Base-by-base conservation (phyloP, 495 filamentous ascomycete species). In the Podospora pseudopauciseta region DNA sequence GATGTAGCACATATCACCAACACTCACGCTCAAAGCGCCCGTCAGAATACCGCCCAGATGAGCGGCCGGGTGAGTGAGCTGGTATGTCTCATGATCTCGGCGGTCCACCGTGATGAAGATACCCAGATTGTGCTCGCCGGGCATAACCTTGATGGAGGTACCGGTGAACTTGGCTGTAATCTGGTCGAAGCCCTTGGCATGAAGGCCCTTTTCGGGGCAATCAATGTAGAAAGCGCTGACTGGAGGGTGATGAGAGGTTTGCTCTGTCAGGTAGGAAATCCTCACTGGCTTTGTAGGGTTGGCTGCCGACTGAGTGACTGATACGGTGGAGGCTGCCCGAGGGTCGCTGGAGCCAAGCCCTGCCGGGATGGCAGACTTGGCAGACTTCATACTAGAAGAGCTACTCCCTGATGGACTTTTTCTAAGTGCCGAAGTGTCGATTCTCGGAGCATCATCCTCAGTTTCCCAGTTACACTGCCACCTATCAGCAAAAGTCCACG, bases 111-210 rank as follows among this genome's bases (percentile, higher is more conserved):
- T 94, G 76, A 99, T 89, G 77, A 97, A 99, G 68, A 99, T 98
- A 57, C 95, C 95, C 49, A 96, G 82, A 74, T 99, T 99, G 79
- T 97, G 92, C 70, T 92, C 88, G 27, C 95, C 95, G 0, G 95
- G 93, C 28, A 89, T 88, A 54, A 99, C 95, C 72, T 91, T 90
- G 72, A 99, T 85, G 74, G 92, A 94, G 13, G 95, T 97, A 55
- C 95, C 95, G 0, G 94, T 98, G 80, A 99, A 99, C 76, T 98
- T 99, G 70, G 95, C 95, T 76, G 90, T 94, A 69, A 99, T 87
- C 75, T 99, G 95, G 73, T 99, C 95, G 72, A 92, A 99, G 0
- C 95, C 95, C 65, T 91, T 86, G 19, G 95, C 96, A 30, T 88
- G 88, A 63, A 99, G 86, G 5, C 94, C 95, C 75, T 92, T 95